A percentile compares a stretch with the other conserved stretches of the same genome.
phyloP scores from a whole-genome alignment of 2,329 filamentous ascomycete species.

The Phyllosticta citribraziliensis region DNA sequence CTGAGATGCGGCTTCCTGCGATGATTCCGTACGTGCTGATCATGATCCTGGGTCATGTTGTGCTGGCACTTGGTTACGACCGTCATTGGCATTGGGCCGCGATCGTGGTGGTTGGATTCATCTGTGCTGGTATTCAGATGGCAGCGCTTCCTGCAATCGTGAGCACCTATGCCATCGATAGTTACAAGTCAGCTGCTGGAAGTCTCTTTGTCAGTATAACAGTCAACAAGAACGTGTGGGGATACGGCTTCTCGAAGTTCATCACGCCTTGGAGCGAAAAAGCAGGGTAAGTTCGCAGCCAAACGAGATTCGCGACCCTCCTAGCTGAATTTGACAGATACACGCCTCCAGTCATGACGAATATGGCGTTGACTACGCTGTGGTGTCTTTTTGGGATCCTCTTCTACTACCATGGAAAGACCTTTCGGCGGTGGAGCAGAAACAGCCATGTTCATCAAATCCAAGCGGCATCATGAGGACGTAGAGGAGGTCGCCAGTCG shows the following conservation, averaged over 20 bases:
- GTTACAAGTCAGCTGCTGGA: constrained; percentile 54
- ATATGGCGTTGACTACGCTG: constrained; percentile 43
- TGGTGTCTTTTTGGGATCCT: constrained; percentile 46
- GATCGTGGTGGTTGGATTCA: constrained; percentile 50
- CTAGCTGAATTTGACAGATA: constrained; percentile 17
- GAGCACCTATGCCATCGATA: constrained; percentile 51
- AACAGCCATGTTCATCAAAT: constrained; percentile 43
- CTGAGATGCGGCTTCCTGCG: constrained; percentile 48
- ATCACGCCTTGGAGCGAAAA: constrained; percentile 43
- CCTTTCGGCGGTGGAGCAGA: constrained; percentile 45
- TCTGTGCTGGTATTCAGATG: constrained; percentile 48
- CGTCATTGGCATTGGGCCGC: constrained; percentile 44
- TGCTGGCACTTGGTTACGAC: constrained; percentile 46
- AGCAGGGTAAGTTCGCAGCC: constrained; percentile 27
- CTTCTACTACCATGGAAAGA: constrained; percentile 52
- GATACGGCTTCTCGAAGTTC: constrained; percentile 50
- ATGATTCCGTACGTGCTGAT: constrained; percentile 49
- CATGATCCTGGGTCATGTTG: constrained; percentile 48
- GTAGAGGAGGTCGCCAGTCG: neutral
- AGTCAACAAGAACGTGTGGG: constrained; percentile 56
- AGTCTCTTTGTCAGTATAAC: constrained; percentile 51
- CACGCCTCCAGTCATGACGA: constrained; percentile 50
- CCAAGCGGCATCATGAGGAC: neutral
- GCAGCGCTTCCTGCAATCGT: constrained; percentile 51
- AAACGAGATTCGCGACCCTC: neutral